Evolutionary conservation across 345 rosid species (phyloP), one percentile per base, ranked within the genome.

Genomic region (Dimocarpus longan): DNA sequence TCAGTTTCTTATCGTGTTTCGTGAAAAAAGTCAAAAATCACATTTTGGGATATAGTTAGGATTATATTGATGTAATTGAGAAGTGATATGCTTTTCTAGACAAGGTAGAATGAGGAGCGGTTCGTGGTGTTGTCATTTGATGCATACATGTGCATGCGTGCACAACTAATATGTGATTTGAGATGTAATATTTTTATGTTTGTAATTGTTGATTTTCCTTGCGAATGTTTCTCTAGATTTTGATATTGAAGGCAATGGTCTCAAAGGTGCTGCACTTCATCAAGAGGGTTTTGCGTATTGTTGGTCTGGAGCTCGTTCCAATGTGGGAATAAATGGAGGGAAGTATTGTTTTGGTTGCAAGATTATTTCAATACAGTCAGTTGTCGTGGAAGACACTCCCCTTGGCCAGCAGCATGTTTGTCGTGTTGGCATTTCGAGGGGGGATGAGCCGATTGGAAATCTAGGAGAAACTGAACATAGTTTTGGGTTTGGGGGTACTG

Each of bases 401-500:
- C 79, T 60, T 16, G 79, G 76, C 40, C 83, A 80, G 79, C 87
- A 80, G 75, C 79, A 82, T 82, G 76, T 80, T 78, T 86, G 83
- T 70, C 76, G 79, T 24, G 42, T 82, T 4, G 89, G 84, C n/a
- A 70, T 84, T 50, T 86, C 80, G 0, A 78, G 75, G 71, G 89
- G 84, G 32, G 82, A 76, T 59, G 76, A 72, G 21, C 59, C 77
- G 0, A 80, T 82, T 46, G 84, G 87, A 77, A 75, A 22, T 44
- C 85, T 82, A 26, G 87, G 89, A 44, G 84, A 86, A 48, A 84
- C 73, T n/a, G 32, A 8, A 7, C 44, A 52, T 68, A n/a, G 85
- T 79, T 86, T 82, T 84, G 85, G 85, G 64, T 68, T 70, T 78
- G 87, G 82, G 40, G 89, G 89, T 40, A 84, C 82, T 0, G 82